These are phyloP conservation scores for Yarrowia deformans DNA, from an alignment of 805 yeast genomes.

Conservation along the genomic window DNA sequence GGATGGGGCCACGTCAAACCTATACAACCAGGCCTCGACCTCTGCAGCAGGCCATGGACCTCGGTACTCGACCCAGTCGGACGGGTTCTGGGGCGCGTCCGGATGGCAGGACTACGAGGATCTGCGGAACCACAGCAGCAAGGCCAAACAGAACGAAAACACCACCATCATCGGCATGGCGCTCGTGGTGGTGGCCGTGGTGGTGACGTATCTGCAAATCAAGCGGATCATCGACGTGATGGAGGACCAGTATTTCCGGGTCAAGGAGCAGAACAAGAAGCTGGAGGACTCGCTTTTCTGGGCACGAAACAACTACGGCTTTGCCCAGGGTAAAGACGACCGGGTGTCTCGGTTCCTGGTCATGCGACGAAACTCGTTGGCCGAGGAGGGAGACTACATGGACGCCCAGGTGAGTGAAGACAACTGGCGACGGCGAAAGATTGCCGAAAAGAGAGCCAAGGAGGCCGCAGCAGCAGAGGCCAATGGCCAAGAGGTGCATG, in stretches of 20 bases:
- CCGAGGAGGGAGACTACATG: conserved; percentile 33
- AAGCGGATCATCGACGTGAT: conserved; percentile 27
- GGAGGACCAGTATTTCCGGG: conserved; percentile 35
- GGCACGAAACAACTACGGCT: conserved; percentile 26
- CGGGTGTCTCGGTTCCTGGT: conserved; percentile 28
- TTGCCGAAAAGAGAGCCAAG: conserved; percentile 18
- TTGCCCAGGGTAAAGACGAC: conserved; percentile 26
- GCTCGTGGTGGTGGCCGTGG: conserved; percentile 14
- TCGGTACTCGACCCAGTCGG: conserved; percentile 7
- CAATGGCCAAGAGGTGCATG: conserved; percentile 8
- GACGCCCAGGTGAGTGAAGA: conserved; percentile 33
- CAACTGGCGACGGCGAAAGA: conserved; percentile 34
- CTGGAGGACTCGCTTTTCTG: conserved; percentile 29
- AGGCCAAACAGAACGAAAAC: conserved; percentile 10
- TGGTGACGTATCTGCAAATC: conserved; percentile 20
- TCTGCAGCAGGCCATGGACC: conserved; percentile 13
- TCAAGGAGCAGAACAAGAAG: conserved; percentile 32
- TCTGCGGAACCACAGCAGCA: conserved; percentile 14
- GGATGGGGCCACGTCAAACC: conserved; percentile 12
- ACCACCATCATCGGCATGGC: conserved; percentile 30
- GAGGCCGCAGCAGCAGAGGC: neutral
- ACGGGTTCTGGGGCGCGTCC: conserved; percentile 37
- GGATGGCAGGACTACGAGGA: conserved; percentile 39
- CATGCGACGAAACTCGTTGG: conserved; percentile 27
- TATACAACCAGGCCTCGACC: conserved; percentile 8